A percentile compares a stretch with the other conserved stretches of the same genome.
Evolutionary conservation across 1,139 yeast species (phyloP).

Genomic region (Casaregolazyma suthepensis): DNA sequence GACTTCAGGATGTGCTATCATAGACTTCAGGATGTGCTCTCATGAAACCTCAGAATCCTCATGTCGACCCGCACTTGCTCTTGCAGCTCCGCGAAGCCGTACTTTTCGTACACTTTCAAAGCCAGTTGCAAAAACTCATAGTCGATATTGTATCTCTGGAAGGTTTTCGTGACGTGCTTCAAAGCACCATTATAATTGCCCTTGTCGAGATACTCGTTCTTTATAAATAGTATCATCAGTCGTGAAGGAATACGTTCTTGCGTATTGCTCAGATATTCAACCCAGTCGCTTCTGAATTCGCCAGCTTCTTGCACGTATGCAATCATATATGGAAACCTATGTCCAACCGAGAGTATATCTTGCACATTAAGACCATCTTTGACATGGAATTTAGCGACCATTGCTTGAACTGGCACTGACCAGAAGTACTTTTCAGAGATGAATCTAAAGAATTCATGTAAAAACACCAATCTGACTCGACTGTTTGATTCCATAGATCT

Average conservation of each 20-base stretch:
- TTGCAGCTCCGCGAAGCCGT: not conserved
- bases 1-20: too few species aligned
- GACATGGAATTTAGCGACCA: not conserved
- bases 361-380: not conserved
- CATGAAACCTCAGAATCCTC: not conserved
- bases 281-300: not conserved
- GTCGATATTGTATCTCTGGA: not conserved
- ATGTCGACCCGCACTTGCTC: slow-evolving; percentile 2
- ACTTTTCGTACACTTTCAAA: not conserved
- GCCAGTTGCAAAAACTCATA: not conserved
- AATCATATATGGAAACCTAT: not conserved
- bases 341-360: not conserved
- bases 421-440: not conserved
- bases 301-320: not conserved
- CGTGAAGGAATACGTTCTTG: not conserved
- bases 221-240: not conserved
- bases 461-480: not conserved
- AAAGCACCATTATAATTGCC: not conserved
- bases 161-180: not conserved
- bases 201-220: not conserved
- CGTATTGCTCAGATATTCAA: not conserved
- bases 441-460: not conserved
- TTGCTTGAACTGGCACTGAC: not conserved
- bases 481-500: not conserved
- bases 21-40: too few species aligned